Evolutionary conservation across 306 rosid species (phyloP), one percentile per base, ranked within the genome.

Genomic region (Begonia loranthoides): DNA sequence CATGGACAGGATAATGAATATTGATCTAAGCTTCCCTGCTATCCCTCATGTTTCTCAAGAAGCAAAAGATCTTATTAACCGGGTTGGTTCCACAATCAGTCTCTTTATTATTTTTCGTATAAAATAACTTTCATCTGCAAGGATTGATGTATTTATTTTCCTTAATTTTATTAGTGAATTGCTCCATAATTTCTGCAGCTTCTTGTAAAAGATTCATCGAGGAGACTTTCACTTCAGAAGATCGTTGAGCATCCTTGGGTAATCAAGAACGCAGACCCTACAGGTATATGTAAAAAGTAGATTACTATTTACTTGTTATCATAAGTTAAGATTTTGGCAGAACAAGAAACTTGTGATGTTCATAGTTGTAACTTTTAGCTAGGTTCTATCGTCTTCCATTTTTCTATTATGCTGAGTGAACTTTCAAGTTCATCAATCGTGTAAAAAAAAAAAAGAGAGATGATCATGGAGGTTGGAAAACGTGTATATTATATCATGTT

Each of bases 211-310:
- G 87, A 88, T 65, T 79, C 93, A 45, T 65, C 89, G 33, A 65
- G 58, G 61, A 70, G 97, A 68, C 84, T 84, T 28, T 71, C 93
- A 15, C 95, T 89, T 71, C 75, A 71, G 59, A 79, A 76, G 72
- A 88, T 88, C 60, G 57, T 58, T 73, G 84, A 79, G 56, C 97
- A 88, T 70, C 95, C 93, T 38, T 88, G 95, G 97, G 82, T 88
- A 60, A 47, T 71, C 60, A 74, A 73, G 80, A 79, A 84, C 53
- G 84, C 87, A 15, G 70, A 84, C 64, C 76, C 80, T 34, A 50
- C n/a, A 22, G 79, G 76, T 52, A 53, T 75, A 53, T 65, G 86
- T 75, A 55, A 67, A 12, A 69, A 68, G 61, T 59, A 73, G 76
- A 50, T 14, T 49, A 50, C 43, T 22, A 4, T n/a, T 59, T 59